These are phyloP conservation scores for Suhomyces taliae DNA, from an alignment of 1,139 yeast genomes.

Conservation along the genomic window DNA sequence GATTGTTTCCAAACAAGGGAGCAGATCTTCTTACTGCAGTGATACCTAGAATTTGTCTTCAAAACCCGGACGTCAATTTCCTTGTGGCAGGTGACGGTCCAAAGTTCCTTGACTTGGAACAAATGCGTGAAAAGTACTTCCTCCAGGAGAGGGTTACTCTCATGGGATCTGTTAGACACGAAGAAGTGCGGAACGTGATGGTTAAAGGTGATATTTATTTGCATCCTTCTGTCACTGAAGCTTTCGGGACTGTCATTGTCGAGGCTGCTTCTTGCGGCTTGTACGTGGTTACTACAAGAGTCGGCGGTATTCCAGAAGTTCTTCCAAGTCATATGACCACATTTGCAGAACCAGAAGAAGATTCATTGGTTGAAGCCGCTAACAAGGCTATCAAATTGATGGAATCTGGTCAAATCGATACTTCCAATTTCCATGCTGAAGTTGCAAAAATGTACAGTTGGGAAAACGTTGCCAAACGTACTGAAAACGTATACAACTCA, in stretches of 20 bases:
- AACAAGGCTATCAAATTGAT: constrained; percentile 62
- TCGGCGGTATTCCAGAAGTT: constrained; percentile 98
- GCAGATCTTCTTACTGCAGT: constrained; percentile 84
- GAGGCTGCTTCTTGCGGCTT: constrained; percentile 98
- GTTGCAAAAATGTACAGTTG: constrained; percentile 88
- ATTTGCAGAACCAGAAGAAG: constrained; percentile 82
- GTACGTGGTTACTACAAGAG: constrained; percentile 90
- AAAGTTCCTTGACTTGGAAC: constrained; percentile 87
- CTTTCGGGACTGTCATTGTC: constrained; percentile 94
- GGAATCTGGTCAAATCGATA: constrained; percentile 60
- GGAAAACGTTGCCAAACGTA: constrained; percentile 83
- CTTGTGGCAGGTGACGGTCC: constrained; percentile 98
- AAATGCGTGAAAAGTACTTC: constrained; percentile 85
- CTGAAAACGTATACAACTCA: constrained; percentile 75
- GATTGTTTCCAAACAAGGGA: constrained; percentile 95
- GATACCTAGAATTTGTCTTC: constrained; percentile 77
- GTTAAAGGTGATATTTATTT: constrained; percentile 89
- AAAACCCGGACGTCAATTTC: constrained; percentile 67
- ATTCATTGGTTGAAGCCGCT: constrained; percentile 71
- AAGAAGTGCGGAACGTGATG: constrained; percentile 91
- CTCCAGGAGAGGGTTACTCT: constrained; percentile 86
- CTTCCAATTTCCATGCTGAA: constrained; percentile 74
- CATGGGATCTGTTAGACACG: constrained; percentile 87
- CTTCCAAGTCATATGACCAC: constrained; percentile 91
- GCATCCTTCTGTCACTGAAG: constrained; percentile 94